Percentiles rank a stretch among this genome's conserved stretches.
phyloP scores from a whole-genome alignment of 768 basidiomycete species.

The Kwoniella dendrophila region DNA sequence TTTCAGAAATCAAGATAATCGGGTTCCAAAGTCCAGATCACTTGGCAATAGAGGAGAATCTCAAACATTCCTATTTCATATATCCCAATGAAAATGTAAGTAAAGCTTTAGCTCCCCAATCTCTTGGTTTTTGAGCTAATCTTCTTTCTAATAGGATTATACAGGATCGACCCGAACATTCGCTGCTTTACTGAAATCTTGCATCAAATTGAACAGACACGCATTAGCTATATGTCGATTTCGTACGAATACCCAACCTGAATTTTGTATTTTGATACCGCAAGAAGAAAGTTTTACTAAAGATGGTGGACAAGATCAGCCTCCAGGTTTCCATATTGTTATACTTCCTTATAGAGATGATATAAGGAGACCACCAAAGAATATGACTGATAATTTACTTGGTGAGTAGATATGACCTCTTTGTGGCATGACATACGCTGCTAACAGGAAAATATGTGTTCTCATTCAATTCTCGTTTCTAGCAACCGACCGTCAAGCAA shows the following conservation, averaged over 20 bases:
- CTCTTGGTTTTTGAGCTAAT: too few species aligned
- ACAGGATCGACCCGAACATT: conserved; percentile 92
- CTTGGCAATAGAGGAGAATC: conserved; percentile 80
- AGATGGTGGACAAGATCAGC: conserved; percentile 71
- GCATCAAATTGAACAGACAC: conserved; percentile 77
- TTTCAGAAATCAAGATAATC: conserved; percentile 80
- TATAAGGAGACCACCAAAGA: conserved; percentile 70
- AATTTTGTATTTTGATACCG: conserved; percentile 78
- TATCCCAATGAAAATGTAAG: conserved; percentile 94
- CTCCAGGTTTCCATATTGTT: conserved; percentile 89
- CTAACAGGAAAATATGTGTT: conserved; percentile 13
- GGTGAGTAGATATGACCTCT: conserved; percentile 58
- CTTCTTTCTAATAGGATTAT: too few species aligned
- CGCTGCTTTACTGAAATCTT: conserved; percentile 77
- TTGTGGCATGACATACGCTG: not conserved
- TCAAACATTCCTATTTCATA: conserved; percentile 88
- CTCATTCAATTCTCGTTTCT: conserved; percentile 10
- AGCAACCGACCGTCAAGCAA: conserved; percentile 72
- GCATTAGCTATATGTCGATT: conserved; percentile 73
- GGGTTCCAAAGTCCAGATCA: conserved; percentile 79
- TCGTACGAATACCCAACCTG: conserved; percentile 71
- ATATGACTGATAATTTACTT: conserved; percentile 65
- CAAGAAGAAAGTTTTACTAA: conserved; percentile 71
- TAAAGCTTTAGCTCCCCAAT: too few species aligned
- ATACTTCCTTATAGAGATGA: conserved; percentile 95